Evolutionary conservation across 805 yeast genomes (phyloP).

Genomic region (Danielia oregonensis): DNA sequence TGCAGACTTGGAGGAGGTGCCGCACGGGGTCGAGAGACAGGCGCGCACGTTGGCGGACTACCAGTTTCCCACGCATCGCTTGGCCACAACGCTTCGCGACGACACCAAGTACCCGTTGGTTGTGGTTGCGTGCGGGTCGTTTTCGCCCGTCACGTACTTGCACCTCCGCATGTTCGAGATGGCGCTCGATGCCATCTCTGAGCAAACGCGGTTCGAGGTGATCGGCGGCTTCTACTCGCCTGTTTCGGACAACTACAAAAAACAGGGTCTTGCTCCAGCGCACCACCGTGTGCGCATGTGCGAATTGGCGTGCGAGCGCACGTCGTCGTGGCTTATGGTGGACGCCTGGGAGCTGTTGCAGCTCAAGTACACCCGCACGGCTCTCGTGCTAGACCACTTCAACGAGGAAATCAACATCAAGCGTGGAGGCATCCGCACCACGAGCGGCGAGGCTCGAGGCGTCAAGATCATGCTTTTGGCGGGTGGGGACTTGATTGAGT

Average conservation of each 20-base stretch:
- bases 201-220: conserved; percentile 90
- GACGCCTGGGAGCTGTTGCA: conserved; percentile 99
- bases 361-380: conserved; percentile 87
- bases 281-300: conserved; percentile 95
- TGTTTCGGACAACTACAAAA: conserved; percentile 86
- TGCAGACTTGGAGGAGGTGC: conserved; percentile 96
- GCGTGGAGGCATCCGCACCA: conserved; percentile 73
- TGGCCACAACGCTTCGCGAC: conserved; percentile 66
- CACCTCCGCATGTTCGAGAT: conserved; percentile 97
- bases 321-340: conserved; percentile 97
- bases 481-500: conserved; percentile 95
- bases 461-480: conserved; percentile 95
- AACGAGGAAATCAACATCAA: conserved; percentile 91
- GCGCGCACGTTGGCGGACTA: conserved; percentile 68
- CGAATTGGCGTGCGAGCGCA: conserved; percentile 95
- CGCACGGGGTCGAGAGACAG: conserved; percentile 89
- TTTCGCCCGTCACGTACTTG: conserved; percentile 90
- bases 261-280: conserved; percentile 88
- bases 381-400: conserved; percentile 92
- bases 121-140: conserved; percentile 95
- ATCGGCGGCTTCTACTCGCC: conserved; percentile 97
- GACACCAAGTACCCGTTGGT: conserved; percentile 84
- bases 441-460: conserved; percentile 62
- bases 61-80: conserved; percentile 82
- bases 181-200: conserved; percentile 92